Evolutionary conservation across 2,329 filamentous ascomycete genomes (phyloP), one percentile per base, ranked within the genome.

Genomic region (Scortechinia acanthostroma): DNA sequence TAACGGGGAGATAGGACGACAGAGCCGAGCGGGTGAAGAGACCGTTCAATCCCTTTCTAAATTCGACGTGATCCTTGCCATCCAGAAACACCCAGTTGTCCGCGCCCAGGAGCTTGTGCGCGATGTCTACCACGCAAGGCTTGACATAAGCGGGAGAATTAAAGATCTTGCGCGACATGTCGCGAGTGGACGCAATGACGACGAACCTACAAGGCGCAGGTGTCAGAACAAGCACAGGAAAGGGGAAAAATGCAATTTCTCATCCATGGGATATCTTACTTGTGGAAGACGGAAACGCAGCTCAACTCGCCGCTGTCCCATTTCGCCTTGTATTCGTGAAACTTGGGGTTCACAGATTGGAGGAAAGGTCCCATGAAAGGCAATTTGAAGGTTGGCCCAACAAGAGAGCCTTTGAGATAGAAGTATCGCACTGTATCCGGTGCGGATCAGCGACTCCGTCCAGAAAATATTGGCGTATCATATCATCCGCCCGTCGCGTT

Each of bases 241-340:
- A n/a, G n/a, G n/a, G n/a, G n/a, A n/a, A n/a, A n/a, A n/a, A n/a
- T n/a, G n/a, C n/a, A n/a, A n/a, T n/a, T n/a, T n/a, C n/a, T n/a
- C n/a, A 30, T n/a, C 25, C 10, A n/a, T 30, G n/a, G 25, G 25
- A n/a, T 30, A n/a, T 52, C 81, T 55, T 78, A 95, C 89, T 97
- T 98, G 80, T 98, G 93, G 73, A 98, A 98, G 57, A 98, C 90
- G 2, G 91, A 96, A 50, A 98, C 93, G 60, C 93, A 98, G 74
- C 91, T 96, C 55, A 98, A 74, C 42, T 88, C 84, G 42, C 88
- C 93, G 59, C 89, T 95, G 56, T 76, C 65, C 93, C 93, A 98
- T 74, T 97, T 96, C 49, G 76, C 83, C 63, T 91, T 78, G 70
- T 98, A 98, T 58, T 91, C 80, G 49, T 85, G 81, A 62, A 96